Evolutionary conservation across 768 basidiomycete species (phyloP), one percentile per base, ranked within the genome.

Genomic region (Tylopilus vinaceipallidus): DNA sequence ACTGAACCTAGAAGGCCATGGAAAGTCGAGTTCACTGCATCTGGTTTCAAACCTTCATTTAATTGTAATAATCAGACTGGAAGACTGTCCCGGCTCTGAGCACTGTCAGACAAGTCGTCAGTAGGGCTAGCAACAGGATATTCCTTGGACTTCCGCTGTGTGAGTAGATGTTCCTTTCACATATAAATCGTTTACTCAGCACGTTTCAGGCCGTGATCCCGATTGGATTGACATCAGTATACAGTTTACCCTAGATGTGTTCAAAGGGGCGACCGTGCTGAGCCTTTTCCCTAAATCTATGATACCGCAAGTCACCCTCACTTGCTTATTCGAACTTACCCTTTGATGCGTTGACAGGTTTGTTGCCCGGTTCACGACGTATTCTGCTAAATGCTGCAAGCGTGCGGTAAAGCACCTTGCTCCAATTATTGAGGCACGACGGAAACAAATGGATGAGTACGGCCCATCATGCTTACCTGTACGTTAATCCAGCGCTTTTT

Each of bases 201-300:
- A 3, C 10, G 3, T 6, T 12, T 13, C 20, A 58, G 57, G 57
- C 7, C 51, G 57, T 22, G 24, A 58, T 7, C 56, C 34, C 3
- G 70, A 70, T 4, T 78, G 72, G 56, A 39, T 56, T 7, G 41
- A 53, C 17, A 52, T 73, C 14, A 66, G 57, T n/a, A 60, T 69
- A 22, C 44, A 62, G 0, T 72, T 64, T 44, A 58, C 72, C 3
- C 22, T 45, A 3, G 49, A 47, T 7, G 36, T 45, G 19, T 2
- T 49, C 13, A 37, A 44, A 23, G 46, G 23, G 17, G 57, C 19
- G 1, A 29, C 69, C 4, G 50, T 75, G n/a, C n/a, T n/a, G n/a
- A 46, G 51, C 19, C 24, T 63, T 0, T 64, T 71, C 39, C 76
- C 75, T 2, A 27, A 47, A 2, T 59, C 66, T 20, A 36, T 74